A percentile compares a stretch with the other conserved stretches of the same genome.
Conservation (phyloP, 306 rosid genomes). For the Rosa persica region DNA sequence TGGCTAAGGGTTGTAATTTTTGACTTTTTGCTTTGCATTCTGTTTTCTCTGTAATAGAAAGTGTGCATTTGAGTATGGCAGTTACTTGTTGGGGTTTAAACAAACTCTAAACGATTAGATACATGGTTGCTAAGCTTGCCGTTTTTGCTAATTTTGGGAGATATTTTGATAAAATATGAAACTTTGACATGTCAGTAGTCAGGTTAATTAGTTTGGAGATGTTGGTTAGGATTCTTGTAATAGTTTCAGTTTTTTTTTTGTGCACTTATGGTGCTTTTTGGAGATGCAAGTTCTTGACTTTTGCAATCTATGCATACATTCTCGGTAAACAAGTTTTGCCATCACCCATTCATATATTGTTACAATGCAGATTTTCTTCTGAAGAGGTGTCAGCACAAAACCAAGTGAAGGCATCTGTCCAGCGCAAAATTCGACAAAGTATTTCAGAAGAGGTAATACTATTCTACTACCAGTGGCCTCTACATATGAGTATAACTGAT, state of each 20-base stretch:
- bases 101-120: too few relatives aligned
- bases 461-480: conserved; percentile 6
- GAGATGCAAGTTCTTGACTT: background rate
- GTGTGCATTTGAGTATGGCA: background rate
- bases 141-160: background rate
- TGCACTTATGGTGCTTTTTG: conserved; percentile 2
- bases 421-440: conserved; percentile 87
- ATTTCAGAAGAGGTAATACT: conserved; percentile 89
- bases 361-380: conserved; percentile 60
- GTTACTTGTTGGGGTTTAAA: background rate
- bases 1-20: background rate
- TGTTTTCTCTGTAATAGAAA: background rate
- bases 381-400: conserved; percentile 98
- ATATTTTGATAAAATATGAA: background rate
- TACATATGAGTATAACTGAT: background rate
- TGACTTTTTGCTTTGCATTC: background rate
- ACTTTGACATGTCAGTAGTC: background rate
- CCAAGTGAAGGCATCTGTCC: conserved; percentile 98
- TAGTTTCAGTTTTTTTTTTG: background rate
- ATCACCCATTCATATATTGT: background rate
- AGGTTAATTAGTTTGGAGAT: background rate
- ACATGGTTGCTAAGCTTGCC: background rate
- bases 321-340: too few relatives aligned
- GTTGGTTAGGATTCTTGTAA: background rate
- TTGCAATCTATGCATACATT: background rate